phyloP scores from a whole-genome alignment of 805 yeast species.

The Candida lessepsii region DNA sequence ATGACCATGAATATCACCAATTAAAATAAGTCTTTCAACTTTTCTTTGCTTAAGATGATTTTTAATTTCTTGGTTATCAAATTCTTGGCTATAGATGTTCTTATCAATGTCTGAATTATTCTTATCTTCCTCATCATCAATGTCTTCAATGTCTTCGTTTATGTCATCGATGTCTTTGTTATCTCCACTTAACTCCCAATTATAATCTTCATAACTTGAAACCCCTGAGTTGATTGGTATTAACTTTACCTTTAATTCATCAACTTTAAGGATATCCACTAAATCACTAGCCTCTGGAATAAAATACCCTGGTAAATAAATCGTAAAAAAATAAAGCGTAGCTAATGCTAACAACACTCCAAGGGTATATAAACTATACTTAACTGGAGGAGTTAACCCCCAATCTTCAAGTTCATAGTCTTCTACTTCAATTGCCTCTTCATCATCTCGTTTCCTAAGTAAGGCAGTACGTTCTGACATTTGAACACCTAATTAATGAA shows the following conservation, averaged over 20 bases:
- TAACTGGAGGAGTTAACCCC: constrained; percentile 15
- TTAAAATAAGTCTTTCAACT: constrained; percentile 54
- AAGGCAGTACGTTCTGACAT: constrained; percentile 21
- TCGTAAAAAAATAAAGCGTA: constrained; percentile 28
- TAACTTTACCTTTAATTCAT: constrained; percentile 24
- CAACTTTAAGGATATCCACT: constrained; percentile 24
- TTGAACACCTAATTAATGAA: background rate
- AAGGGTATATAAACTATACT: constrained; percentile 15
- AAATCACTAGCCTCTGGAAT: constrained; percentile 33
- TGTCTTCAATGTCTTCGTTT: constrained; percentile 12
- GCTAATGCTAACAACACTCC: constrained; percentile 15
- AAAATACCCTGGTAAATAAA: constrained; percentile 32
- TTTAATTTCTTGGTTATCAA: too few species aligned
- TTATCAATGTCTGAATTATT: background rate
- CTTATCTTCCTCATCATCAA: constrained; percentile 12
- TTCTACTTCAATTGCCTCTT: constrained; percentile 13
- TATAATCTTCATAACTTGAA: background rate
- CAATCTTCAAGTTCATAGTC: constrained; percentile 18
- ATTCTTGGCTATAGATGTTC: background rate
- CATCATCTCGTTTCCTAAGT: constrained; percentile 7
- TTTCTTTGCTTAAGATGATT: too few species aligned
- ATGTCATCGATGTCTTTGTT: constrained; percentile 14
- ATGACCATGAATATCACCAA: constrained; percentile 91
- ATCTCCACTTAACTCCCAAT: constrained; percentile 6
- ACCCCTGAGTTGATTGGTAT: constrained; percentile 20